Evolutionary conservation across 83 land plant genomes (phyloP).

Genomic region (Picea abies): DNA sequence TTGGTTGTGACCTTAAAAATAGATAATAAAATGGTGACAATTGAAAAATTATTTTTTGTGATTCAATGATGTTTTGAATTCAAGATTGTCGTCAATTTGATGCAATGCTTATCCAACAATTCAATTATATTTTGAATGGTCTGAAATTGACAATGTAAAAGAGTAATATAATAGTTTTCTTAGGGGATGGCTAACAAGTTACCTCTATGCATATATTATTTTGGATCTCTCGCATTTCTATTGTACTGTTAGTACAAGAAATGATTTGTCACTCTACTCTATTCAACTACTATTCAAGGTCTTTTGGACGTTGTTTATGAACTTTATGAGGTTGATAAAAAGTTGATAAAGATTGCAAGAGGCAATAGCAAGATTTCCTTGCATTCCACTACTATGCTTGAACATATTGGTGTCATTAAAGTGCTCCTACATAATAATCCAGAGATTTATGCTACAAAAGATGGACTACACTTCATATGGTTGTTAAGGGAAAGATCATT

Average conservation of each 20-base stretch:
- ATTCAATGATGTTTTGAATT: too few relatives aligned
- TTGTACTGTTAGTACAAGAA: slow-evolving; percentile 49
- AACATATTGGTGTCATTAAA: slow-evolving; percentile 54
- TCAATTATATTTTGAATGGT: neutral
- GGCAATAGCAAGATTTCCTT: slow-evolving; percentile 68
- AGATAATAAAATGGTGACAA: too few relatives aligned
- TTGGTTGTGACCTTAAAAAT: too few relatives aligned
- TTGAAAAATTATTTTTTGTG: too few relatives aligned
- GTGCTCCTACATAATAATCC: slow-evolving; percentile 43
- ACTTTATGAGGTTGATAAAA: slow-evolving; percentile 43
- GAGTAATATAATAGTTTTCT: neutral
- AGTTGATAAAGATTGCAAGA: neutral
- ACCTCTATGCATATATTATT: slow-evolving; percentile 55
- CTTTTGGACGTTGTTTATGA: slow-evolving; percentile 54
- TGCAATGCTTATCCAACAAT: neutral
- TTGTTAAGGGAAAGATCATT: slow-evolving; percentile 52
- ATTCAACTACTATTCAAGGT: slow-evolving; percentile 63
- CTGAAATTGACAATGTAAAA: neutral
- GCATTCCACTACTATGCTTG: slow-evolving; percentile 65
- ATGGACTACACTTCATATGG: slow-evolving; percentile 73
- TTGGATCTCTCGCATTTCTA: slow-evolving; percentile 41
- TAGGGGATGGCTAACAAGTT: too few relatives aligned
- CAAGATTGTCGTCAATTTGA: neutral
- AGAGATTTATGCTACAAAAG: slow-evolving; percentile 44
- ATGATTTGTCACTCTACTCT: slow-evolving; percentile 47